Conservation (phyloP, 2,329 filamentous ascomycete genomes). For the Nigrospora osmanthi region DNA sequence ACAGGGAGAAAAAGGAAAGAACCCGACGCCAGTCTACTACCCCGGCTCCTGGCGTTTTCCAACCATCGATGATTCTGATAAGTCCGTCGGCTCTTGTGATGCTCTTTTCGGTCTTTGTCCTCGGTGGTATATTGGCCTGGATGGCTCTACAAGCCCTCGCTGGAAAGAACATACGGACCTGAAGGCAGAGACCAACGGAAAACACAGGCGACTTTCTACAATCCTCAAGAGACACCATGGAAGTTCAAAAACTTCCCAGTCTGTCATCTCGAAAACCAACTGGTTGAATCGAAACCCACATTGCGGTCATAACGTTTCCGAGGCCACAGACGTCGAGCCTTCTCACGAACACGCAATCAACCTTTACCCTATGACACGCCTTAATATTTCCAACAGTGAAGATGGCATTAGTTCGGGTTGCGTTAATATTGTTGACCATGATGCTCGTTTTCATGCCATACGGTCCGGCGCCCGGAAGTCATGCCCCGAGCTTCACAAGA, state of each 20-base stretch:
- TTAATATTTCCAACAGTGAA: conserved; percentile 1
- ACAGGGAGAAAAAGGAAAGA: background rate
- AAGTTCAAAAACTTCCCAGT: conserved; percentile 5
- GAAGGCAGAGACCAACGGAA: background rate
- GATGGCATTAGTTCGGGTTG: conserved; percentile 3
- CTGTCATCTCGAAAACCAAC: conserved; percentile 17
- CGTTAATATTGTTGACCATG: conserved; percentile 5
- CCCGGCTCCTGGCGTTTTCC: background rate
- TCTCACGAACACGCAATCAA: background rate
- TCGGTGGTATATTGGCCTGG: background rate
- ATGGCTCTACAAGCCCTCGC: background rate
- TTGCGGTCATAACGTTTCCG: conserved; percentile 17
- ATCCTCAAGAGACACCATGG: background rate
- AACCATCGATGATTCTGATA: too few relatives aligned
- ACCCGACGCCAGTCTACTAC: background rate
- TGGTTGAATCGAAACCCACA: conserved; percentile 16
- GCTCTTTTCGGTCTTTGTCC: background rate
- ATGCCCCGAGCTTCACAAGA: conserved; percentile 17
- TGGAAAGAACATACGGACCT: background rate
- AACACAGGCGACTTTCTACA: background rate
- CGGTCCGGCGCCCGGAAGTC: conserved; percentile 11
- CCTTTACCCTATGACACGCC: conserved; percentile 1
- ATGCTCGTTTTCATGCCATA: conserved; percentile 7
- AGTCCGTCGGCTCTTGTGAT: background rate
- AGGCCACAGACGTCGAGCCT: conserved; percentile 10